These are phyloP conservation scores for Boletus huronensis DNA, from an alignment of 768 basidiomycete genomes.

Conservation along the genomic window DNA sequence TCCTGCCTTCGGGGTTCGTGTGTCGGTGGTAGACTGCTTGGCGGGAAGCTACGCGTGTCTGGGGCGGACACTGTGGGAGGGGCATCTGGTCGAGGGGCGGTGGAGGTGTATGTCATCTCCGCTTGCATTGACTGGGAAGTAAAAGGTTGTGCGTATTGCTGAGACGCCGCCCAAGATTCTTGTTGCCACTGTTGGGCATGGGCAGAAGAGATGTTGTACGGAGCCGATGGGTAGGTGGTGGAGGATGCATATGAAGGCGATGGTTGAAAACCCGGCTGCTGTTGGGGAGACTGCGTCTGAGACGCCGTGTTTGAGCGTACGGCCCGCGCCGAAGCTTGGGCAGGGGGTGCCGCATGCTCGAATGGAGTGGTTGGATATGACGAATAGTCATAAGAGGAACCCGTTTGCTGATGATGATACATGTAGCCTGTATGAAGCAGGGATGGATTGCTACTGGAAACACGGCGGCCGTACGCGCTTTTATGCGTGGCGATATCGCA, in stretches of 20 bases:
- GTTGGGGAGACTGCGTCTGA: conserved; percentile 33
- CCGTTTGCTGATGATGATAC: conserved; percentile 47
- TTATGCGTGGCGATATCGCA: conserved; percentile 31
- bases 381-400: conserved; percentile 50
- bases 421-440: conserved; percentile 51
- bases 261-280: conserved; percentile 24
- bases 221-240: conserved; percentile 28
- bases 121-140: conserved; percentile 33
- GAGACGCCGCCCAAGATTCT: conserved; percentile 38
- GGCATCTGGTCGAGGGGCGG: conserved; percentile 33
- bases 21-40: conserved; percentile 22
- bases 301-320: conserved; percentile 31
- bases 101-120: conserved; percentile 35
- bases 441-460: conserved; percentile 33
- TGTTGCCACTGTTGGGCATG: conserved; percentile 39
- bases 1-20: conserved; percentile 35
- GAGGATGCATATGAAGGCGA: conserved; percentile 30
- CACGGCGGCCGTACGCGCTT: conserved; percentile 25
- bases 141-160: conserved; percentile 31
- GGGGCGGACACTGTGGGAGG: conserved; percentile 27
- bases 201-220: conserved; percentile 28
- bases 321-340: conserved; percentile 30
- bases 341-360: conserved; percentile 23
- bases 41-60: conserved; percentile 31
- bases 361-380: conserved; percentile 36